Evolutionary conservation across 2,329 filamentous ascomycete genomes (phyloP), one percentile per base, ranked within the genome.

Genomic region (Bipolaris gigantea): DNA sequence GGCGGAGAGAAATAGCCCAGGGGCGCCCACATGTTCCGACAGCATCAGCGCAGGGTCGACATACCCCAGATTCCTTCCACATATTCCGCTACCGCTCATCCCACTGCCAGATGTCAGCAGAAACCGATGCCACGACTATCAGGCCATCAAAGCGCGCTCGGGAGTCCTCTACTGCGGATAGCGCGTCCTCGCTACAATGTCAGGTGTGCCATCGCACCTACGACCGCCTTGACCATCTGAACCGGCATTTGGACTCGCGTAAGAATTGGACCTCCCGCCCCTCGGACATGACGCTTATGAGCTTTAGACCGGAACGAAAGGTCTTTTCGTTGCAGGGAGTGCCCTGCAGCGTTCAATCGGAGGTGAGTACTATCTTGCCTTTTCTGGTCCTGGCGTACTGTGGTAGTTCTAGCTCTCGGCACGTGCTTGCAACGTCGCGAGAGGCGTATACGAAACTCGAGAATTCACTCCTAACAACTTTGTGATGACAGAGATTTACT

Each of bases 191-290:
- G 11, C 49, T 61, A 16, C 58, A 64, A 33, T 72, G 69, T 43
- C 66, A 70, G 39, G 57, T 71, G 7, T 72, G 67, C 41, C 46
- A 59, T 33, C 61, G 63, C 19, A 54, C 62, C 8, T 72, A 72
- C 43, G 65, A 72, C 19, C 62, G 69, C 19, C 45, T 56, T 38
- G 66, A 71, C 57, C 67, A 72, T 53, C 44, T 71, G 46, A 64
- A 66, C 55, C 61, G 68, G 47, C 69, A 72, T 51, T 49, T 72
- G 8, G 66, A 71, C 36, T 69, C 68, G 33, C 69, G 60, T 63
- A 25, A 54, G 48, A 36, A 50, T 40, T 13, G 15, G 13, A 19
- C 15, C 36, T 27, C 35, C 25, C 36, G 46, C 41, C 15, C 8
- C 23, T 27, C 23, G 16, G 25, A 13, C 7, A 10, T 35, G 3